phyloP scores from a whole-genome alignment of 2,329 filamentous ascomycete genomes.

The Mollisia scopiformis region DNA sequence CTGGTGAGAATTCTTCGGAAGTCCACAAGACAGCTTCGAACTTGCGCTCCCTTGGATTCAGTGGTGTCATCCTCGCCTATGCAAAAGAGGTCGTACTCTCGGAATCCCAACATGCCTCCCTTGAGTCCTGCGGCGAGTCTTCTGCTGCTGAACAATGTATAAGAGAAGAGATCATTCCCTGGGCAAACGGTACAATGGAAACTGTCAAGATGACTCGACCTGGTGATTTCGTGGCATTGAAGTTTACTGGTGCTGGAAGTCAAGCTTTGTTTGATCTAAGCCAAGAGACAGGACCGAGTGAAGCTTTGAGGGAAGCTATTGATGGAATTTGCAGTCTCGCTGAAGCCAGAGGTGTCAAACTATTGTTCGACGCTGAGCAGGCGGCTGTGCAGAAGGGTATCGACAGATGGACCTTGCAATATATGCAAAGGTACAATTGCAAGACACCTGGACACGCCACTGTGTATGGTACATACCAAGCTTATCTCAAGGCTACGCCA shows the following conservation, averaged over 20 bases:
- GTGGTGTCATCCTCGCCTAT: constrained; percentile 83
- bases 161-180: constrained; percentile 66
- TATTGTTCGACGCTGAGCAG: constrained; percentile 89
- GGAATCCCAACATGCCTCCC: constrained; percentile 51
- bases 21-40: constrained; percentile 65
- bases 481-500: constrained; percentile 70
- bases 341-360: constrained; percentile 65
- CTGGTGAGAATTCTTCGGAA: constrained; percentile 73
- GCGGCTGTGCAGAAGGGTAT: constrained; percentile 78
- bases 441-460: constrained; percentile 59
- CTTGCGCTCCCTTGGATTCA: constrained; percentile 76
- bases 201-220: constrained; percentile 61
- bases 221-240: constrained; percentile 58
- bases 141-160: constrained; percentile 50
- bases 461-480: constrained; percentile 81
- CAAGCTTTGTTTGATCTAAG: constrained; percentile 70
- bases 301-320: constrained; percentile 69
- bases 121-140: constrained; percentile 47
- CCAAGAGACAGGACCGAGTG: constrained; percentile 62
- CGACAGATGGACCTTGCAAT: constrained; percentile 77
- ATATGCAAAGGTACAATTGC: constrained; percentile 77
- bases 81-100: constrained; percentile 78
- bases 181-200: constrained; percentile 74
- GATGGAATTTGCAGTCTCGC: constrained; percentile 76
- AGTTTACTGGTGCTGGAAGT: constrained; percentile 81